These are phyloP conservation scores for Starmera dryadoides DNA, from an alignment of 805 yeast species.

Conservation along the genomic window DNA sequence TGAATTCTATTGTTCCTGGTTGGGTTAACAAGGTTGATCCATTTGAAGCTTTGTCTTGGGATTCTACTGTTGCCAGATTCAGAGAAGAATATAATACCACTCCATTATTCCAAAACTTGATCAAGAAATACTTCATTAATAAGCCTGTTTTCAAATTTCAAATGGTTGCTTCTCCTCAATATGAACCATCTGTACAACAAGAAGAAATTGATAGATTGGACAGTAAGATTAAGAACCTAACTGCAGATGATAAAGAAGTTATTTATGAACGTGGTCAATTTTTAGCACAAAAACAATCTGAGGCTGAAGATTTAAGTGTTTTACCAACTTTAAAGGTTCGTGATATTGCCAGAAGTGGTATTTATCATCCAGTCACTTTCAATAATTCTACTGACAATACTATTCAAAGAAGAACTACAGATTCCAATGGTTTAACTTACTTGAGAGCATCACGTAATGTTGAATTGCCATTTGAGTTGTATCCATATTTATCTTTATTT, in stretches of 20 bases:
- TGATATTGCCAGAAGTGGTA: constrained; percentile 64
- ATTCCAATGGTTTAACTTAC: constrained; percentile 79
- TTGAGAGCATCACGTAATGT: constrained; percentile 60
- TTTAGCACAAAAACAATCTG: constrained; percentile 57
- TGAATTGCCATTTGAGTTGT: constrained; percentile 50
- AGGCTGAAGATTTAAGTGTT: constrained; percentile 64
- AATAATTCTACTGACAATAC: constrained; percentile 22
- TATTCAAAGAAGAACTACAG: constrained; percentile 44
- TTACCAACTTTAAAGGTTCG: constrained; percentile 69
- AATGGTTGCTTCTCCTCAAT: constrained; percentile 64
- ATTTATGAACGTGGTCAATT: constrained; percentile 54
- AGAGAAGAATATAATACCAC: constrained; percentile 52
- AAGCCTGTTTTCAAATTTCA: constrained; percentile 62
- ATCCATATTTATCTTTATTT: constrained; percentile 71
- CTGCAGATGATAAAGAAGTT: constrained; percentile 46
- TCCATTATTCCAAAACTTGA: constrained; percentile 48
- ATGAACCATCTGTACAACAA: constrained; percentile 38
- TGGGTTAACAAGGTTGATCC: constrained; percentile 86
- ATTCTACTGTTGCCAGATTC: constrained; percentile 50
- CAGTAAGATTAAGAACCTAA: constrained; percentile 33
- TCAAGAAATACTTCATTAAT: constrained; percentile 43
- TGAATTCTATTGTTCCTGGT: constrained; percentile 70
- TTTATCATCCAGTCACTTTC: constrained; percentile 22
- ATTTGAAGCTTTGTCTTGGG: constrained; percentile 58
- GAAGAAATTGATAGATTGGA: constrained; percentile 54